Base-by-base conservation (phyloP, 306 rosid species). In the Carpinus viminea region DNA sequence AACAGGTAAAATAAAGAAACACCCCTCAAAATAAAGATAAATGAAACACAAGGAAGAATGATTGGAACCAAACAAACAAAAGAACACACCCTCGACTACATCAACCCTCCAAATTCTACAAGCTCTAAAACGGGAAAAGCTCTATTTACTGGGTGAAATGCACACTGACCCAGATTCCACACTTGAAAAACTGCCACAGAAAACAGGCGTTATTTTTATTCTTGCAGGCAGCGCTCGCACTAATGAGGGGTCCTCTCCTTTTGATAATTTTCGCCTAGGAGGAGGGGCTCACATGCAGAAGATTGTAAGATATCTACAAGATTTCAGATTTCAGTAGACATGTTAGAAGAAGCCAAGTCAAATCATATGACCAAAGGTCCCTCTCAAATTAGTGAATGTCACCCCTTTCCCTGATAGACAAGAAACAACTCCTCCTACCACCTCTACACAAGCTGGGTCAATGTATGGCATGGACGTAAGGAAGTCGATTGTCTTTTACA, bases 71-170 rank as follows among this genome's bases (percentile, higher is more conserved):
- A 85, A 83, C 87, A 81, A 80, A 85, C 54, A 83, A 20, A 66
- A 41, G 50, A 41, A 55, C 92, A 88, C 85, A 87, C 90, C 83
- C 87, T 87, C 82, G 53, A 79, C 79, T 83, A 74, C 6, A 78
- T 79, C 85, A 83, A 65, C 84, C 82, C 79, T 78, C 79, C 85
- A 84, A 81, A 87, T 82, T 76, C 89, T 86, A 86, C 86, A 77
- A 82, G 78, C 74, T 83, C 84, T 87, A 83, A 55, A 78, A 82
- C 47, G 48, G 47, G 70, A 54, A 41, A 66, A 48, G 52, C 31
- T 51, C 53, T 76, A 77, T 69, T 68, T 59, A 17, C 21, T 36
- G 45, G 53, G 68, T 54, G 61, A 68, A 77, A 43, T 56, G 52
- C 79, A 83, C 53, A 70, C 73, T 55, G 71, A 65, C 36, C 43